phyloP scores from a whole-genome alignment of 2,329 filamentous ascomycete genomes.

The Calcarisporium arbuscula region DNA sequence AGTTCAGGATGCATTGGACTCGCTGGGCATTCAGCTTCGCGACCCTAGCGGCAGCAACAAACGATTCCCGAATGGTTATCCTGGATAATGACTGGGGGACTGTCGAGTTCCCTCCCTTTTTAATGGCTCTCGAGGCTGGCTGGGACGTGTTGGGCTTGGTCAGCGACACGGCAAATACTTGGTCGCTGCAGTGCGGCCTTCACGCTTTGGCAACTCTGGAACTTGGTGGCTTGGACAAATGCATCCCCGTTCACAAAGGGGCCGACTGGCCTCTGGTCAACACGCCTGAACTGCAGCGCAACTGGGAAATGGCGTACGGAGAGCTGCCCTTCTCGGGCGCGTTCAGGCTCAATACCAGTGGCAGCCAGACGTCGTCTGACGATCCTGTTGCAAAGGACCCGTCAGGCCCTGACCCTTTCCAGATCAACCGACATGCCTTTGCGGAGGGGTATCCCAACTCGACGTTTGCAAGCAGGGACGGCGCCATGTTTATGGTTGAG shows the following conservation, averaged over 20 bases:
- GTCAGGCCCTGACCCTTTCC: conserved; percentile 35
- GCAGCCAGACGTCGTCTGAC: conserved; percentile 32
- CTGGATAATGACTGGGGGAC: conserved; percentile 1
- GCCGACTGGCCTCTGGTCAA: conserved; percentile 40
- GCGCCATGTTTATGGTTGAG: conserved; percentile 40
- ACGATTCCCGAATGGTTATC: no score
- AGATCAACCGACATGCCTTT: conserved; percentile 34
- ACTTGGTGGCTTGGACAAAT: conserved; percentile 33
- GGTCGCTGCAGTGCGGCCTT: conserved; percentile 36
- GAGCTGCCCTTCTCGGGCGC: conserved; percentile 38
- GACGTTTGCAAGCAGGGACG: conserved; percentile 30
- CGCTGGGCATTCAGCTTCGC: no score
- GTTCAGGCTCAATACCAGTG: no score
- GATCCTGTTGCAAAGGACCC: conserved; percentile 37
- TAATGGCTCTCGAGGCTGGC: conserved; percentile 36
- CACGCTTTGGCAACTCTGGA: conserved; percentile 41
- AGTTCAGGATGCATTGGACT: no score
- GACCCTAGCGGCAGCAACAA: conserved; percentile 2
- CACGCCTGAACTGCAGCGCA: conserved; percentile 34
- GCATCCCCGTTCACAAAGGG: conserved; percentile 41
- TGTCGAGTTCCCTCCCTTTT: conserved; percentile 18
- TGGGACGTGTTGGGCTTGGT: conserved; percentile 35
- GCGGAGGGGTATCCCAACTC: conserved; percentile 39
- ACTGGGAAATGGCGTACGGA: conserved; percentile 38
- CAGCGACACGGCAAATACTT: conserved; percentile 36